Evolutionary conservation across 2,329 filamentous ascomycete species (phyloP), one percentile per base, ranked within the genome.

Genomic region (Cordyceps militaris): DNA sequence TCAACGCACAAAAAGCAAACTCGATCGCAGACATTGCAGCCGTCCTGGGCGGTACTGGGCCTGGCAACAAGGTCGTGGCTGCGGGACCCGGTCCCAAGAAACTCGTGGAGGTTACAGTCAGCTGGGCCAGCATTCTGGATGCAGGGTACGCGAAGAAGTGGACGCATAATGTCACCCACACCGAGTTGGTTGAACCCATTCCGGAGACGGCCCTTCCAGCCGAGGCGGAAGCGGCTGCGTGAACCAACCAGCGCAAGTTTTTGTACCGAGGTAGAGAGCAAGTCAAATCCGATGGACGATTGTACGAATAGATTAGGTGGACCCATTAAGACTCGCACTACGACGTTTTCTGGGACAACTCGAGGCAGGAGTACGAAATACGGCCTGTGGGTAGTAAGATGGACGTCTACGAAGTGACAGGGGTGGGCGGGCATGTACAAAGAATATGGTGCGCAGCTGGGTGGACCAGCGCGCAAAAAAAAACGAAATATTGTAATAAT

Each of bases 1-100:
- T 88, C 54, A 82, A 81, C 67, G 76, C 83, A 65, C 83, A 87
- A 71, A 81, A 79, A 68, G 76, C 77, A 54, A 86, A 86, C 67
- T 74, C 76, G 13, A 74, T 88, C 49, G 85, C 85, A 57, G 85
- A 88, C 69, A 76, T 88, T 61, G 83, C 85, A 0, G 79, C 76
- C 23, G 79, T 84, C 23, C 74, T 86, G 55, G 71, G 70, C 8
- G 82, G 81, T 4, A 61, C 67, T 10, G 80, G 81, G 38, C 72
- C 74, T 60, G 80, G 81, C 34, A 83, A 79, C 69, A 74, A 70
- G 65, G 72, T 84, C 60, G 64, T 43, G 63, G 52, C 16, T 14
- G 2, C 11, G 34, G 14, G 36, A 40, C 11, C 60, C 5, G 62
- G 57, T 4, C 64, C 60, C 54, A 59, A 55, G 30, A 60, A 66